Conservation (phyloP, 805 yeast species). For the Candida yuanshanica region DNA sequence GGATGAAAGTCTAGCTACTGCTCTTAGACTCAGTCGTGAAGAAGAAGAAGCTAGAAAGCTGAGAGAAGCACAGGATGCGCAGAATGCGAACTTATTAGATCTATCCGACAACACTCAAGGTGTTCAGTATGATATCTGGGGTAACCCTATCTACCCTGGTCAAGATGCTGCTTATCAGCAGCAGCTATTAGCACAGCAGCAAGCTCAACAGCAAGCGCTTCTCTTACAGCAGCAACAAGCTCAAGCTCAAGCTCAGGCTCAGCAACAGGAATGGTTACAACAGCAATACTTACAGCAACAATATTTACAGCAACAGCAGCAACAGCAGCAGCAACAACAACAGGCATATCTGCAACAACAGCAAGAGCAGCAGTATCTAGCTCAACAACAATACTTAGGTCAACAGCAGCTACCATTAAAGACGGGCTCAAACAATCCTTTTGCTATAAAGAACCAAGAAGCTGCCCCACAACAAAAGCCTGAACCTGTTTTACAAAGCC, state of each 20-base stretch:
- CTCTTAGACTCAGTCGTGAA: constrained; percentile 66
- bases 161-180: constrained; percentile 12
- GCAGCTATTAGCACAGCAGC: constrained; percentile 19
- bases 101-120: constrained; percentile 28
- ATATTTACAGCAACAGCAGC: constrained; percentile 30
- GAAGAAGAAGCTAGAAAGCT: constrained; percentile 65
- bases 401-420: constrained; percentile 44
- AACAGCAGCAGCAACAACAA: constrained; percentile 26
- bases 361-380: constrained; percentile 34
- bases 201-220: constrained; percentile 38
- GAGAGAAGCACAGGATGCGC: constrained; percentile 25
- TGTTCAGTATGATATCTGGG: constrained; percentile 25
- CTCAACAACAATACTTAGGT: constrained; percentile 34
- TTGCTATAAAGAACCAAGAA: constrained; percentile 39
- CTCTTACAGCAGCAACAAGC: constrained; percentile 31
- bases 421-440: constrained; percentile 78
- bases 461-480: constrained; percentile 10
- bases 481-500: constrained; percentile 16
- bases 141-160: constrained; percentile 22
- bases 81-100: constrained; percentile 46
- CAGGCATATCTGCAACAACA: constrained; percentile 35
- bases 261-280: constrained; percentile 26
- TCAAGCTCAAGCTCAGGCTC: constrained; percentile 29
- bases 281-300: constrained; percentile 33
- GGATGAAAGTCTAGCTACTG: constrained; percentile 56